Evolutionary conservation across 2,329 filamentous ascomycete species (phyloP), one percentile per base, ranked within the genome.

Genomic region (Aureobasidium namibiae): DNA sequence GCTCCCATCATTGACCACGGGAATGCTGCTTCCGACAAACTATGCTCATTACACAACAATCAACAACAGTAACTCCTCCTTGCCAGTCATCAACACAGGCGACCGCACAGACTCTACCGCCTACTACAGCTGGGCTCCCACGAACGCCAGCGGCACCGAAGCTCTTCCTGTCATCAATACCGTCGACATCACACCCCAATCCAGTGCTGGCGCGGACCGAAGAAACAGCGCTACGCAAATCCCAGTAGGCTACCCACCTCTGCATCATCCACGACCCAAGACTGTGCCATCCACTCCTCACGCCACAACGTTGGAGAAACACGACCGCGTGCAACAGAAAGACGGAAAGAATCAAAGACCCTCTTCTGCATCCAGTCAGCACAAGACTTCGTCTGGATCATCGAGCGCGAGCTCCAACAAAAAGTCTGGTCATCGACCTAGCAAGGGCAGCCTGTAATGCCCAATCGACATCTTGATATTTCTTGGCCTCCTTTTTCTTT

Each of bases 281-380:
- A 39, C 48, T 16, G 23, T 57, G 44, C 54, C 54, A 21, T 57
- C 54, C 4, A 46, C 54, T 13, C 42, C 54, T 8, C 54, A 57
- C 14, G 54, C 54, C 23, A 46, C 41, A 6, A 48, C 42, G 6
- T 33, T 57, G 7, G 54, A 57, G 42, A 57, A 48, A 16, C 42
- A 57, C 8, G 42, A 39, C 11, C 41, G 54, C 2, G 42, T 39
- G 9, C 41, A 57, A 14, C 38, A 34, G 14, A 42, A 48, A 18
- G 41, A 58, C 23, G 31, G 38, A 8, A 54, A 54, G 50, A n/a
- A 26, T 6, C 36, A 54, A 11, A 36, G 48, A 38, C 33, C 48
- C 8, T 52, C 48, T 6, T 54, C 50, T 31, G 50, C 23, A 4
- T 54, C 50, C 14, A 31, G 34, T 14, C 52, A 45, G 18, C 52